Evolutionary conservation across 441 rosid genomes (phyloP).

Genomic region (Omphalea diandra): DNA sequence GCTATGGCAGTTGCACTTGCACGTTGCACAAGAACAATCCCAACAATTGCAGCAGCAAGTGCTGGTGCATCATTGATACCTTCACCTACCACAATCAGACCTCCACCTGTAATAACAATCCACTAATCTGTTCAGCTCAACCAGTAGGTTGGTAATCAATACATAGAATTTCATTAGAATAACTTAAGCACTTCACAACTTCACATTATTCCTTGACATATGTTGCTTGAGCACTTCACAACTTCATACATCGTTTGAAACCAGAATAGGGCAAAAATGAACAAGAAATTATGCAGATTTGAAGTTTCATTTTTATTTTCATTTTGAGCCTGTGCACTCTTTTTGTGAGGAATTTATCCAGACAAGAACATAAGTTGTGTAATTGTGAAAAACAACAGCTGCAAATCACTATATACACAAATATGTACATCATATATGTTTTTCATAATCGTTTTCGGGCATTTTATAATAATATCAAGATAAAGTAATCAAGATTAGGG

Average conservation of each 20-base stretch:
- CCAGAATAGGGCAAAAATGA: background rate
- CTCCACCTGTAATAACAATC: conserved; percentile 66
- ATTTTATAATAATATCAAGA: background rate
- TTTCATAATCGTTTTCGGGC: background rate
- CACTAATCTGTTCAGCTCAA: conserved; percentile 16
- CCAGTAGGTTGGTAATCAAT: background rate
- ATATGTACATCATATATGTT: background rate
- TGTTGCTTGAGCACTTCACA: conserved; percentile 9
- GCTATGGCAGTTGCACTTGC: conserved; percentile 94
- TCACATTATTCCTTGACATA: conserved; percentile 5
- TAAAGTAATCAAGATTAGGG: background rate
- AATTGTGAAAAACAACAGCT: background rate
- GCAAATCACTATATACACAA: background rate
- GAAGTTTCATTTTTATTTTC: background rate
- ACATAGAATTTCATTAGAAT: background rate
- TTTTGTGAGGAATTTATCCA: background rate
- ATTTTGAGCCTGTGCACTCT: background rate
- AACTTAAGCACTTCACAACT: conserved; percentile 1
- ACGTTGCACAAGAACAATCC: conserved; percentile 96
- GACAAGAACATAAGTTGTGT: background rate
- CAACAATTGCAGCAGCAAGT: conserved; percentile 89
- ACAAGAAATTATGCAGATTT: background rate
- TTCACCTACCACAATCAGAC: conserved; percentile 92
- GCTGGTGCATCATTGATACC: conserved; percentile 98
- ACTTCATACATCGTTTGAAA: too few relatives aligned